These are phyloP conservation scores for Alisma plantagoaquatica DNA, from an alignment of 106 monocot genomes.

Conservation along the genomic window DNA sequence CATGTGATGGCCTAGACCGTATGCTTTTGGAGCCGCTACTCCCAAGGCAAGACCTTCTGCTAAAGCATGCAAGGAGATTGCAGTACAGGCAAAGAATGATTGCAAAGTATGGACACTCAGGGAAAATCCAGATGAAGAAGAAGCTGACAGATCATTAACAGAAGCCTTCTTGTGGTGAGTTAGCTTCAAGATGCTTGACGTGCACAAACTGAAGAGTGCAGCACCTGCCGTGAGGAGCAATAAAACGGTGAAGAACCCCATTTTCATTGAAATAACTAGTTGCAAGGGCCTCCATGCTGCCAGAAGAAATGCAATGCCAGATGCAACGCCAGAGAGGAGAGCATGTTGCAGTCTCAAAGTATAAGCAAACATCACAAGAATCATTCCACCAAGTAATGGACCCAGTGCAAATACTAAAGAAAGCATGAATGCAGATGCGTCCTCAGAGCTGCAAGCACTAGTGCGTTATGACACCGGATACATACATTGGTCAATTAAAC, in stretches of 20 bases:
- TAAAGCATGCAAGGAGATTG: constrained; percentile 57
- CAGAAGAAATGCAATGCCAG: too few relatives aligned
- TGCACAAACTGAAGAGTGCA: constrained; percentile 23
- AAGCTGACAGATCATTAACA: constrained; percentile 26
- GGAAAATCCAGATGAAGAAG: too few relatives aligned
- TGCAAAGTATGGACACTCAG: constrained; percentile 55
- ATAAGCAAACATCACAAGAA: constrained; percentile 45
- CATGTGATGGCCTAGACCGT: constrained; percentile 77
- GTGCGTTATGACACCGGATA: too few relatives aligned
- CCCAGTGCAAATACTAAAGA: constrained; percentile 78
- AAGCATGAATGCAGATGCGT: constrained; percentile 63
- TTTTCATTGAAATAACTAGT: constrained; percentile 48
- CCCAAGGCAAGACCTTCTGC: constrained; percentile 78
- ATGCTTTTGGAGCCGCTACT: constrained; percentile 76
- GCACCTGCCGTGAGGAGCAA: constrained; percentile 39
- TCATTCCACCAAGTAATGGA: too few relatives aligned
- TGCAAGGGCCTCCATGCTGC: constrained; percentile 76
- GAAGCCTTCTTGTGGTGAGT: constrained; percentile 46
- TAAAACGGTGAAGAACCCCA: constrained; percentile 36
- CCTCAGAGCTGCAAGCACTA: constrained; percentile 63
- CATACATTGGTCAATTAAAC: too few relatives aligned
- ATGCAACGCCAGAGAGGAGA: constrained; percentile 60
- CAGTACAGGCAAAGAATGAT: constrained; percentile 63
- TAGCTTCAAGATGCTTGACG: constrained; percentile 34
- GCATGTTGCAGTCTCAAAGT: constrained; percentile 48